Base-by-base conservation (phyloP, 768 basidiomycete genomes). In the Lentinula sp. region DNA sequence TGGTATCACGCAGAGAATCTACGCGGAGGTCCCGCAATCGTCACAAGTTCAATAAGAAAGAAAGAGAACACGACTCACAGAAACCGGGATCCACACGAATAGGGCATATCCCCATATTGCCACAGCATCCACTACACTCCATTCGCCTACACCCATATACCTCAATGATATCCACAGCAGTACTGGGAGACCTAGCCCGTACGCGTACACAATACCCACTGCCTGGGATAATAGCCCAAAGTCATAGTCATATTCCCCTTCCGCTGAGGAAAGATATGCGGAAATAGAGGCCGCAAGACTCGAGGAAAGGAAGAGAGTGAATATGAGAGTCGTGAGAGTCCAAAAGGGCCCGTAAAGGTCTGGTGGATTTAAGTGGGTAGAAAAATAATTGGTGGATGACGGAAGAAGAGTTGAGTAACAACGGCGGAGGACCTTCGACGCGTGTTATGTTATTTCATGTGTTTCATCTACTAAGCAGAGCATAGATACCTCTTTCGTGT, bases 321-420 rank as follows among this genome's bases (percentile, higher is more conserved):
- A 93, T 48, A 97, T 89, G 63, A 99, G 85, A 0, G 96, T 98
- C 1, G 95, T 96, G 40, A 97, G 82, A 0, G 95, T 93, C 96
- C 96, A 99, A 78, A 99, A 98, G 1, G 96, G 95, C 0, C 95
- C 95, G 70, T 91, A 89, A 43, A 92, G 82, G 70, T 92, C 90
- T 45, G 86, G 79, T 46, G 88, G 88, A 57, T 78, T 81, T 37
- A 88, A 79, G 62, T 87, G 83, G 11, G 81, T 80, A 4, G 85
- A 77, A 55, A 85, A 78, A 68, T 85, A 92, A 46, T 82, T 80
- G 3, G 84, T 74, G 34, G 86, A 81, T 32, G 80, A 80, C n/a
- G 90, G 90, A n/a, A 89, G 82, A 58, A 93, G 75, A 0, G 91
- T 92, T 15, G 81, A 81, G 70, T 89, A 88, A 67, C 91, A 93